Base-by-base conservation (phyloP, 371 early-diverging fungal species). In the Mortierella sp. region DNA sequence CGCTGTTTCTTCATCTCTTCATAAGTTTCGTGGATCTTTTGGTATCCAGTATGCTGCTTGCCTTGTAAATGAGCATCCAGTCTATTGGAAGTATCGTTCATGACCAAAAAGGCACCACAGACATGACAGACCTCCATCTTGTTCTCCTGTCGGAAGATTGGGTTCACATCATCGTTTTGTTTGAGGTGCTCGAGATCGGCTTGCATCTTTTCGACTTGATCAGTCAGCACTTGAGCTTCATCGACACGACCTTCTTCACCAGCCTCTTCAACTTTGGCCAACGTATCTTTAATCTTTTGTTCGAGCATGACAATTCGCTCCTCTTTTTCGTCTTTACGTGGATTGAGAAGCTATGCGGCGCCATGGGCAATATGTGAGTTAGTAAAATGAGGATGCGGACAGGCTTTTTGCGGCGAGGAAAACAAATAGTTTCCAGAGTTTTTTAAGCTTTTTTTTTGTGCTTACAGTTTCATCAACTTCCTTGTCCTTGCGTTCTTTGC, bases 1-100 rank as follows among this genome's bases (percentile, higher is more conserved):
- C 75, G 68, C 55, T 72, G 75, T 63, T 80, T 80, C 73, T 92
- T 93, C 86, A 88, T 88, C 70, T 93, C 91, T 58, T 94, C 93
- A 63, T 95, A 87, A 9, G 96, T 91, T 62, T 93, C 91, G 65
- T 96, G 90, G 47, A 97, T 94, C 75, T 90, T 93, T 20, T 91
- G 84, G 84, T 93, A 97, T 1, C 97, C 97, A 62, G 91, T 92
- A 83, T 97, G 96, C 83, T 96, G 96, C 84, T 96, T 96, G 68
- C 97, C 97, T 68, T 90, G 89, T 64, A 94, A 87, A 83, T 97
- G 97, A 30, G 96, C 95, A 68, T 95, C 96, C 77, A 96, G 84
- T 37, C 96, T 87, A 76, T 94, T 91, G 37, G 93, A 88, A 43
- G 93, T 92, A 68, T 95, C 95, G 78, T 94, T 92, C 62, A 94